Base-by-base conservation (phyloP, 805 yeast species). In the Hemisphaericaspora nanyangensis region DNA sequence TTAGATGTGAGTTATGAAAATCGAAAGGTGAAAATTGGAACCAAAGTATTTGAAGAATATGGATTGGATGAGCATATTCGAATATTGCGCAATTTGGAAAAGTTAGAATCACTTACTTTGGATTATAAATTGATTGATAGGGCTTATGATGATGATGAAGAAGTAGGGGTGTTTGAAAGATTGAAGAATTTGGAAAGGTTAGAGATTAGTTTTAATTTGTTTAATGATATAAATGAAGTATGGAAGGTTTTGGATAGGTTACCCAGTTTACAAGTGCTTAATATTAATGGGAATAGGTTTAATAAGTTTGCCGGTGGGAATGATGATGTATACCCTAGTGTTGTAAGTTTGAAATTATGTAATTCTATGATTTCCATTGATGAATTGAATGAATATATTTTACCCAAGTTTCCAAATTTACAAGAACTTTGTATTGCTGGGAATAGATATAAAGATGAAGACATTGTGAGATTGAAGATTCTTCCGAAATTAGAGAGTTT, bases 61-160 rank as follows among this genome's bases (percentile, higher is more conserved):
- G 96, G 95, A 1, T 80, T 85, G 51, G 82, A 76, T 17, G 72
- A 74, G 44, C 54, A 82, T 31, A 68, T 73, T 32, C 35, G 48
- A n/a, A 50, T 70, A 11, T 82, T 78, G 46, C 54, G 72, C 1
- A 60, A 81, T 42, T 69, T 79, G 29, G 48, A 45, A 3, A 54
- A 63, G 8, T 60, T 86, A 36, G 49, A 46, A n/a, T 59, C 68
- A 4, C 64, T 81, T 0, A 72, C 86, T 0, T 53, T 88, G 29
- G 75, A 74, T 24, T 55, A 65, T 17, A 58, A 70, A 40, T 41
- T 60, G 6, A 58, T 84, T 3, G 45, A 37, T 17, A 44, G 48
- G 11, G 42, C 52, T 1, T 40, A 40, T 12, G 46, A 11, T 15
- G 22, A 29, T 11, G 32, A 30, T 12, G 37, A 38, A 2, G 27